Base-by-base conservation (phyloP, 2,329 filamentous ascomycete genomes). In the Fragosphaeria purpurea region DNA sequence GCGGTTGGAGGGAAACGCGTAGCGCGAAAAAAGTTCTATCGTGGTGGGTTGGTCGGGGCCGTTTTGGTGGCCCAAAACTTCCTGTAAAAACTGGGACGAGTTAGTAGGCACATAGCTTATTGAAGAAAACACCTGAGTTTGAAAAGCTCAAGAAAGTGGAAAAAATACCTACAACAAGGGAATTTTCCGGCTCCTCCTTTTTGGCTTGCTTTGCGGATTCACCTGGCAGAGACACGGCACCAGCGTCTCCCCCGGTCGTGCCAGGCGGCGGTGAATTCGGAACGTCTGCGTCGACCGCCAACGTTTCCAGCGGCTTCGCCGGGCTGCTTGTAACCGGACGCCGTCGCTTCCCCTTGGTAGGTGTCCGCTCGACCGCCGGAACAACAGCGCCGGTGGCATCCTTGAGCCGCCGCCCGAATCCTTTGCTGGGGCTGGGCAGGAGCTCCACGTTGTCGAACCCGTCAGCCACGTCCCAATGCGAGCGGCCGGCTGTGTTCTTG, bases 361-460 rank as follows among this genome's bases (percentile, higher is more conserved):
- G 86, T 3, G 77, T 80, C 53, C 74, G 69, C 56, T 80, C 76
- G 0, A 67, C 66, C 4, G 75, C 63, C 30, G 71, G 65, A 11
- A 65, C 61, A 3, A 73, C 69, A 2, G 75, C 66, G 1, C 70
- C 46, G 10, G 33, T 69, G 0, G 65, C 62, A 48, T 70, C 68
- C 54, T 63, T 71, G 57, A 56, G 47, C 56, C 67, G 56, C 60
- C 62, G 47, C 2, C 69, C 65, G 47, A 72, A 68, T 1, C 69
- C 70, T 57, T 77, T 79, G 59, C 66, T 74, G 1, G 77, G 78
- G 50, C 77, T 81, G 5, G 65, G 62, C 7, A 71, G 69, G 50
- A 79, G 70, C 54, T 81, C 77, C 55, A 79, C 70, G 53, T 87
- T 80, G 53, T 90, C 85, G 59, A 93, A 93, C 0, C 87, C 87